Evolutionary conservation across 2,329 filamentous ascomycete genomes (phyloP), one percentile per base, ranked within the genome.

Genomic region (Fusarium sp.): DNA sequence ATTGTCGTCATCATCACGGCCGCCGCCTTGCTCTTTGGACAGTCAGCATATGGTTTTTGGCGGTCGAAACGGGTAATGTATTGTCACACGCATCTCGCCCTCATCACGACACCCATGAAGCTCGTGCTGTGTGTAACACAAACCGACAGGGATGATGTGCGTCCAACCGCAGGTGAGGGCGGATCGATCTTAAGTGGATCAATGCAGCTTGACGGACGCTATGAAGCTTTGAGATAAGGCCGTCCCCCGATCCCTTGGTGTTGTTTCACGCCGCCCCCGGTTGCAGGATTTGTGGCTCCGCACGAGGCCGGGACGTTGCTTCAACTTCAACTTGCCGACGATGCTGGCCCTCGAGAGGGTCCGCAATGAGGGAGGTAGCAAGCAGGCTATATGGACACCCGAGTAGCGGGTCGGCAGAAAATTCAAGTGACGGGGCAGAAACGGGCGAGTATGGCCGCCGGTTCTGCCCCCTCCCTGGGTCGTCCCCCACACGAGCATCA

Each of bases 161-260:
- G 43, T 65, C 60, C 69, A 68, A 67, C 50, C 66, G 55, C 70
- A 74, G 65, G 66, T 44, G 47, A 72, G 53, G 43, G 54, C 48
- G 43, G 62, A 72, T 71, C 64, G 72, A 75, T 73, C 65, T 65
- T 65, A 18, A 59, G 72, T 73, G 71, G 63, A 72, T 68, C 64
- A 51, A 54, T 68, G 47, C 52, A 65, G 28, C 50, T 63, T 47
- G 60, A 56, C 60, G 65, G 56, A 62, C 60, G 39, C 50, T 66
- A 60, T 58, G 56, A 57, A 59, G 53, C 62, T 65, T 61, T 44
- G 64, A 70, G 68, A 73, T 68, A 68, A 74, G 66, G 63, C 62
- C 62, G 70, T 28, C 39, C 52, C 28, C 56, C 62, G 58, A 67
- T 69, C 51, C 56, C 40, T 52, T 47, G 41, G 52, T 60, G 41